Evolutionary conservation across 305 asterid species (phyloP), one percentile per base, ranked within the genome.

Genomic region (Ajuga reptans): DNA sequence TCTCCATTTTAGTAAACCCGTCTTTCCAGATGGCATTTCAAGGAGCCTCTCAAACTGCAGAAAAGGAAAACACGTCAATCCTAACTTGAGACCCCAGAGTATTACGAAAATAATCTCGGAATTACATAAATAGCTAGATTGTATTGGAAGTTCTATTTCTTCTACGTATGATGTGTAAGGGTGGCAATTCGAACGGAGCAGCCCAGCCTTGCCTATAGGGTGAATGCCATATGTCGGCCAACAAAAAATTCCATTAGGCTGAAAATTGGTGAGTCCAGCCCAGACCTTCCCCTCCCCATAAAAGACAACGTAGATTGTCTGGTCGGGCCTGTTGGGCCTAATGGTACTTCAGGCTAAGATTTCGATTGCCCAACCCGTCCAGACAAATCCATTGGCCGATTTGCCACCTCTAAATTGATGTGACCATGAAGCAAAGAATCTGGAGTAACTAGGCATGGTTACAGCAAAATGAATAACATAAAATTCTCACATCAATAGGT

Each of bases 401-500:
- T 21, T 21, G 27, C 27, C 27, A 21, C 27, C 27, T 21, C 2
- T 21, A 21, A 21, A 21, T 21, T 34, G 11, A 6, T 33, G 8
- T 51, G 34, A 29, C 9, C 24, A 15, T 69, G 73, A 15, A 27
- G 49, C n/a, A 10, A 5, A 49, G 1, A 63, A 18, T 18, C 18
- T 1, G 21, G 15, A 49, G 3, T 12, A 6, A 53, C 6, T 29
- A 67, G 31, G 16, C 34, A 43, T 11, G 9, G n/a, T 42, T 9
- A 45, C 33, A 37, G 34, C 46, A 66, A 7, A 11, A 42, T 27
- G 42, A 47, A 27, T 53, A 24, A 46, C 61, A 17, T 24, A 3
- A 75, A 66, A 61, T 7, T 34, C 66, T 76, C 73, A 93, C 97
- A 77, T 89, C 92, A 58, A 93, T 79, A 12, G 89, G 92, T 73